Percentiles rank a stretch among this genome's conserved stretches.
These are phyloP conservation scores for Leccinum rimulosum DNA, from an alignment of 768 basidiomycete genomes.

Conservation along the genomic window DNA sequence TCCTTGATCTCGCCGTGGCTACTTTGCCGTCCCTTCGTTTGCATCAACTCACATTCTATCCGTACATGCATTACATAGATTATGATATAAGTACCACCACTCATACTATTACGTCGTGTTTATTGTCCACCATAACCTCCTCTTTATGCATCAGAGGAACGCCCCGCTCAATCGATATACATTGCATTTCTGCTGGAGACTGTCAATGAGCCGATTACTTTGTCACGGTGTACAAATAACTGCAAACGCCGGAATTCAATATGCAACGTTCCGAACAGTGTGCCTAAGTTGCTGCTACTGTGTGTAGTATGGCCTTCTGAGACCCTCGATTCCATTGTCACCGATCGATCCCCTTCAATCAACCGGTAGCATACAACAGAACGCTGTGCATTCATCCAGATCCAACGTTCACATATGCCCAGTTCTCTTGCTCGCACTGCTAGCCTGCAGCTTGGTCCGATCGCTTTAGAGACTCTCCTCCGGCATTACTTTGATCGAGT, in stretches of 20 bases:
- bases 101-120: conserved; percentile 21
- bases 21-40: conserved; percentile 27
- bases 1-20: conserved; percentile 14
- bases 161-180: conserved; percentile 25
- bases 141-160: conserved; percentile 17
- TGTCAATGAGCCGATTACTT: no score
- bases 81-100: conserved; percentile 30
- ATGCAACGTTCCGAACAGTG: no score
- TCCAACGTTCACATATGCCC: conserved; percentile 22
- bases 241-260: no score
- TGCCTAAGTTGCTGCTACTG: no score
- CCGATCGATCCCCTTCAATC: no score
- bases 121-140: conserved; percentile 16
- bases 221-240: no score
- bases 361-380: not conserved
- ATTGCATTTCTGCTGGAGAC: not conserved
- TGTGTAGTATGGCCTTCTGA: no score
- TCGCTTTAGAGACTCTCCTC: conserved; percentile 74
- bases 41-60: conserved; percentile 8
- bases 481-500: conserved; percentile 80
- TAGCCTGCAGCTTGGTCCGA: conserved; percentile 65
- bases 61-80: conserved; percentile 27
- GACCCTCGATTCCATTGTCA: no score
- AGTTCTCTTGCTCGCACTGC: conserved; percentile 63
- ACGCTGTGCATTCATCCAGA: not conserved